phyloP scores from a whole-genome alignment of 2,329 filamentous ascomycete species.

The Aspergillus pseudoviridinutans region DNA sequence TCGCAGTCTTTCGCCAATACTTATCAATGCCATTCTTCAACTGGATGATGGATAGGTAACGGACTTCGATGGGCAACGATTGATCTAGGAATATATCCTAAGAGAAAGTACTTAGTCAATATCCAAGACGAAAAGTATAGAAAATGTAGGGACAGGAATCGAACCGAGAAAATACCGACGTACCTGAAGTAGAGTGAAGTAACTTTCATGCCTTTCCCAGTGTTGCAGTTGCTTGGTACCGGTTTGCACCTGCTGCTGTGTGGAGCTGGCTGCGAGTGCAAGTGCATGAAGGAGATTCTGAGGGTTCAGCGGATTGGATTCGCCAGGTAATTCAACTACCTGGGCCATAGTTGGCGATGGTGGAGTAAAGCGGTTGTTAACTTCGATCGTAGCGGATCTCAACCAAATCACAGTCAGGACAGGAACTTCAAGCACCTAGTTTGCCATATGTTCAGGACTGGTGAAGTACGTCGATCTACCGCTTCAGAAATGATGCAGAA shows the following conservation, averaged over 20 bases:
- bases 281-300: conserved; percentile 63
- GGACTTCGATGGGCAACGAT: conserved; percentile 69
- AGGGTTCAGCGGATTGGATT: conserved; percentile 67
- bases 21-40: conserved; percentile 96
- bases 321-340: conserved; percentile 73
- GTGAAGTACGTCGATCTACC: background rate
- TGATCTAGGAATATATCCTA: conserved; percentile 79
- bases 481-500: background rate
- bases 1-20: conserved; percentile 80
- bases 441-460: conserved; percentile 5
- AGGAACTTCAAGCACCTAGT: background rate
- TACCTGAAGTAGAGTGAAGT: conserved; percentile 67
- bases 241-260: conserved; percentile 63
- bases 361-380: background rate
- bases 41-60: conserved; percentile 87
- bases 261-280: conserved; percentile 59
- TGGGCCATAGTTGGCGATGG: conserved; percentile 56
- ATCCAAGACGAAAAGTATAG: background rate
- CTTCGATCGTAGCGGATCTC: conserved; percentile 2
- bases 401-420: conserved; percentile 2
- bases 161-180: background rate
- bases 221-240: conserved; percentile 64
- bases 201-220: conserved; percentile 66
- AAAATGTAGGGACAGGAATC: background rate
- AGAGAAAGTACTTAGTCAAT: conserved; percentile 1